phyloP scores from a whole-genome alignment of 1,284 basidiomycete genomes.

The Xerocomus minutiporus region DNA sequence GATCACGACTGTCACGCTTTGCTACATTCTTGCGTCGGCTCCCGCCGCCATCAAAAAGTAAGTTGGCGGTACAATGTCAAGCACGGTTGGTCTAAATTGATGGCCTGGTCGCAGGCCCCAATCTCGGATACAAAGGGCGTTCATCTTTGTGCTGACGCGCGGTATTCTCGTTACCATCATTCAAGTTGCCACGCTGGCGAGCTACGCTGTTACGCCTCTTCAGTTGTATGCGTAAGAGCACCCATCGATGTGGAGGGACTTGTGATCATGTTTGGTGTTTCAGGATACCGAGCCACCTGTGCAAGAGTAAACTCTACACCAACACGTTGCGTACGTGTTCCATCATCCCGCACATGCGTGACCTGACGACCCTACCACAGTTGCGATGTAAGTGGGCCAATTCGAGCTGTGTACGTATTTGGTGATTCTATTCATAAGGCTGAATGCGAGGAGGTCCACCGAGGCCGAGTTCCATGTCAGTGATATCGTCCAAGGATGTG shows the following conservation, averaged over 20 bases:
- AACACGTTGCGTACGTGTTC: constrained; percentile 7
- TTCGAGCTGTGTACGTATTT: not conserved
- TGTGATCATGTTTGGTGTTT: not conserved
- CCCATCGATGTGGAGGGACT: not conserved
- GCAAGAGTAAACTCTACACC: constrained; percentile 10
- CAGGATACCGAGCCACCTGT: constrained; percentile 11
- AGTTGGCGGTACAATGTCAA: not conserved
- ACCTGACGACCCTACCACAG: not conserved
- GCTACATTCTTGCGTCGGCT: constrained; percentile 12
- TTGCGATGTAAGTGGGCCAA: constrained; percentile 6
- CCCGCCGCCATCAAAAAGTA: constrained; percentile 3
- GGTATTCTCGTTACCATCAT: constrained; percentile 12
- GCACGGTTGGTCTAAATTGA: not conserved
- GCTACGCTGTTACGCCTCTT: not conserved
- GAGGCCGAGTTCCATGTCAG: not conserved
- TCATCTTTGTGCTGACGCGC: constrained; percentile 11
- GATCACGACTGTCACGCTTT: constrained; percentile 10
- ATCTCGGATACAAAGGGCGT: constrained; percentile 3
- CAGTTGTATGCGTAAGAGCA: constrained; percentile 11
- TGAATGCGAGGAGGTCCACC: not conserved
- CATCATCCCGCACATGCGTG: not conserved
- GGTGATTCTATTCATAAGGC: not conserved
- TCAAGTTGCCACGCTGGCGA: constrained; percentile 2
- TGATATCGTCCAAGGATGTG: not conserved
- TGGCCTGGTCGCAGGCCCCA: not conserved